phyloP scores from a whole-genome alignment of 257 asterid species.

The Anisodus tanguticus region DNA sequence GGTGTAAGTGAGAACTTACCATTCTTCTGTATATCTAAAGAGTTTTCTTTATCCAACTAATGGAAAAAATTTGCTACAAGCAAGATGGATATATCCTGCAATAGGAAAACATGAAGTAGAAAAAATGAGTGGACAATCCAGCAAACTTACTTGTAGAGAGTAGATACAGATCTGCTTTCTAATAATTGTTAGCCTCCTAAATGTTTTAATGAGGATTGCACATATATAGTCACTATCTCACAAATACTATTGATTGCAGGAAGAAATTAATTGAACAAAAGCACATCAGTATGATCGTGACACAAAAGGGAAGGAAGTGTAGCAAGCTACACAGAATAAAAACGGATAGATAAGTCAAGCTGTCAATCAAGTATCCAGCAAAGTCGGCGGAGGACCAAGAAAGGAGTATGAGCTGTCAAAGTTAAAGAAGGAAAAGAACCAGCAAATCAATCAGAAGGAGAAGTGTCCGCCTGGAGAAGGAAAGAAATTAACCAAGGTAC shows the following conservation, averaged over 20 bases:
- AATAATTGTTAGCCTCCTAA: neutral
- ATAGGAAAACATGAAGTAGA: neutral
- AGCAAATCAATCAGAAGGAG: neutral
- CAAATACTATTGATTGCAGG: neutral
- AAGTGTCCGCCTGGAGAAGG: neutral
- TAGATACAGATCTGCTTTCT: neutral
- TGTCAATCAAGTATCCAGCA: neutral
- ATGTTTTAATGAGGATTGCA: neutral
- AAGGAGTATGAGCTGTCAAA: neutral
- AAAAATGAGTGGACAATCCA: neutral
- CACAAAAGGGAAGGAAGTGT: neutral
- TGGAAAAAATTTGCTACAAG: neutral
- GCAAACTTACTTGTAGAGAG: neutral
- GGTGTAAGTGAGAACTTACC: slow-evolving; percentile 19
- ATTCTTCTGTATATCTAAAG: neutral
- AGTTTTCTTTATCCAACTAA: slow-evolving; percentile 6
- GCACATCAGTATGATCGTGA: neutral
- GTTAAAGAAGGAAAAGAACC: neutral
- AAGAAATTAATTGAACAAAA: neutral
- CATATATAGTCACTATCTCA: neutral
- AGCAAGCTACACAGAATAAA: neutral
- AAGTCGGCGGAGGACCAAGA: neutral
- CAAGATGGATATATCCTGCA: slow-evolving; percentile 13
- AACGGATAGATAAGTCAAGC: neutral
- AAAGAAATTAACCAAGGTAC: neutral